Base-by-base conservation (phyloP, 1,284 basidiomycete genomes). In the Puccinia brachypodii region DNA sequence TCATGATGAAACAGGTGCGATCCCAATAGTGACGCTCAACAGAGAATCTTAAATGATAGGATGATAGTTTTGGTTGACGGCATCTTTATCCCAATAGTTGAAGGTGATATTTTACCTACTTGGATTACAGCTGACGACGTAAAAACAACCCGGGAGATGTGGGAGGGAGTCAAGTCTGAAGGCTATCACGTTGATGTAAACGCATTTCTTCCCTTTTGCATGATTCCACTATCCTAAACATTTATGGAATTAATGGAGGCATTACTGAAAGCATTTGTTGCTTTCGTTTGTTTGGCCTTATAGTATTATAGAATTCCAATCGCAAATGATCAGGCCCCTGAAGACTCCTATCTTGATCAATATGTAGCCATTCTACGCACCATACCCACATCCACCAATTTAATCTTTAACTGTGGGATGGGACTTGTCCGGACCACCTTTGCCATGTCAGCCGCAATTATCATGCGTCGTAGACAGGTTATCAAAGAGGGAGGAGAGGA, bases 361-460 rank as follows among this genome's bases (percentile, higher is more conserved):
- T 97, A 98, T 87, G 89, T 96, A 25, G 90, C 90, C 16, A 91
- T 96, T 69, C 92, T 99, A 85, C 91, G 92, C 84, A 88, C 90
- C 56, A 91, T 93, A 84, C 95, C 96, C 0, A 88, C 91, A 9
- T 89, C 89, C 28, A 95, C 94, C 0, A 92, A 93, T 0, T 89
- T 99, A 22, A 94, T 99, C 1, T 98, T 99, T 87, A 96, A 94
- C 81, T 98, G 97, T 86, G 96, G 97, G 58, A 96, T 97, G 90
- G 97, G 97, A 62, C 94, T 95, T 2, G 95, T 97, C 0, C 91
- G 97, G 58, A 97, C 96, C 1, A 98, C 96, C 0, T 98, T 98
- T 86, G 96, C 94, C 6, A 99, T 99, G 97, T 91, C 93, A 19
- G 94, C 96, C 1, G 96, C 96, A 0, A 91, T 93, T 83, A 89